Base-by-base conservation (phyloP, 2,329 filamentous ascomycete species). In the Sclerotinia trifoliorum region DNA sequence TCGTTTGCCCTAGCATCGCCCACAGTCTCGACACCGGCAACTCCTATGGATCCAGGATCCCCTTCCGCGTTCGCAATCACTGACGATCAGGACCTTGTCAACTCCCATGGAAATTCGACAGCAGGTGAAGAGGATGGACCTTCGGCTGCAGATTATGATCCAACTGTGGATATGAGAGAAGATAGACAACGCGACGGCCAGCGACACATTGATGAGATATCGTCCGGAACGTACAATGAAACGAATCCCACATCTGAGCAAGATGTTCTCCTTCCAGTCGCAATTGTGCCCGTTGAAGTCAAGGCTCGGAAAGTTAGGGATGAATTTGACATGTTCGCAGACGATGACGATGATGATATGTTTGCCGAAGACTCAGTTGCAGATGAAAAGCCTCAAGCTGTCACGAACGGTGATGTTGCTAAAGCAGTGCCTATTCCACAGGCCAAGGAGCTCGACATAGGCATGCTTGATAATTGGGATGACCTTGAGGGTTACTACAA, bases 401-500 rank as follows among this genome's bases (percentile, higher is more conserved):
- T 79, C 65, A 77, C 79, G 10, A 81, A 83, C 32, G 79, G 80
- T 44, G 82, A 83, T 66, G 51, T 66, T 44, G 83, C 83, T 26
- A 82, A 83, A 55, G 81, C 83, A 57, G 78, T 80, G 51, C 82
- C 75, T 26, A 76, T 78, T 54, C 75, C 74, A 35, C 70, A 83
- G 78, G 83, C 82, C 73, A 81, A 88, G 79, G 81, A 90, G 78
- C 78, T 88, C 65, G 86, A 87, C 76, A 88, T 88, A 71, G 92
- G 90, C 71, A 91, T 94, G 78, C 86, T 97, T 65, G 94, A 98
- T 76, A 94, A 96, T 69, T 92, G 89, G 89, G 94, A 96, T 77
- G 95, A 98, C 77, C 88, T 90, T 65, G 93, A 99, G 76, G 95
- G 94, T 7, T 98, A 98, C 78, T 99, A 98, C 83, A 96, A 95